phyloP scores from a whole-genome alignment of 2,329 filamentous ascomycete genomes.

The Ophiostoma sp. region DNA sequence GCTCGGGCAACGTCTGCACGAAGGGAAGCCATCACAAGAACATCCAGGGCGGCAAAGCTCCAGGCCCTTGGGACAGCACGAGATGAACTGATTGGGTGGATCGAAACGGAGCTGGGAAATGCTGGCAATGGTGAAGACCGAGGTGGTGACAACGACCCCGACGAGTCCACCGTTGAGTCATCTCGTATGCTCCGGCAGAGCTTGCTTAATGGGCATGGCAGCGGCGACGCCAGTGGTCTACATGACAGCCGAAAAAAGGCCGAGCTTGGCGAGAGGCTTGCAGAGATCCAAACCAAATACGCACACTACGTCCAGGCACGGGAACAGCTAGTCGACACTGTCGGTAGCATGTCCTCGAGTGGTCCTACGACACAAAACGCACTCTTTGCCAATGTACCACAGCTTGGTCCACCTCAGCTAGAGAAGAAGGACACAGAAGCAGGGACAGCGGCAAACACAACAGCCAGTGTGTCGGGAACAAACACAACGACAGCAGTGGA shows the following conservation, averaged over 20 bases:
- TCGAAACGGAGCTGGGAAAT: conserved; percentile 55
- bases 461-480: not conserved
- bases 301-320: conserved; percentile 47
- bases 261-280: conserved; percentile 39
- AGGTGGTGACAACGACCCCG: conserved; percentile 23
- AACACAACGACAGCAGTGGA: conserved; percentile 5
- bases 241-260: conserved; percentile 21
- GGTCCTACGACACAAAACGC: not conserved
- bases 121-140: conserved; percentile 32
- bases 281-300: conserved; percentile 50
- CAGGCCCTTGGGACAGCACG: conserved; percentile 52
- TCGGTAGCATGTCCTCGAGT: conserved; percentile 15
- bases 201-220: conserved; percentile 17
- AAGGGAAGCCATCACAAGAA: not conserved
- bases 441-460: conserved; percentile 16
- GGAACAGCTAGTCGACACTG: conserved; percentile 40
- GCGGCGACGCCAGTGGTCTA: not conserved
- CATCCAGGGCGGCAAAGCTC: conserved; percentile 36
- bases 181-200: conserved; percentile 27
- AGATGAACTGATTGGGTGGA: conserved; percentile 59
- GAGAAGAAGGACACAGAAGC: not conserved
- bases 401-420: conserved; percentile 29
- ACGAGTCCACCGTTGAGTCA: conserved; percentile 11
- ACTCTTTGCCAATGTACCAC: conserved; percentile 29
- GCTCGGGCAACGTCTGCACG: conserved; percentile 38